Percentiles rank a stretch among this genome's conserved stretches.
Conservation (phyloP, 2,329 filamentous ascomycete species). For the Fusarium verticillioides region DNA sequence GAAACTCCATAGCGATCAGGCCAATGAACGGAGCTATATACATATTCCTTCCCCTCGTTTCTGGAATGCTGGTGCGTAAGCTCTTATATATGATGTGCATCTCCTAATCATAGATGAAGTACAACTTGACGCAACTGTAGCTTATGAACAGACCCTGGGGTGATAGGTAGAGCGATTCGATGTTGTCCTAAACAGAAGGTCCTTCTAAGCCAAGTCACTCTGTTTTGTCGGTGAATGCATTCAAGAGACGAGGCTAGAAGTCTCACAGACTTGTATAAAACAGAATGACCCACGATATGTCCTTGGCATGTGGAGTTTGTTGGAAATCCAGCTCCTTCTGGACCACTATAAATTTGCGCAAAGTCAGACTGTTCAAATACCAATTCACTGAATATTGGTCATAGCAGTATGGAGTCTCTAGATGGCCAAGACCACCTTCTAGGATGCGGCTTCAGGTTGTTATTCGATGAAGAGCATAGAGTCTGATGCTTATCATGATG, state of each 20-base stretch:
- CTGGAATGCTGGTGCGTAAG: accelerated
- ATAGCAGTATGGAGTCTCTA: accelerated
- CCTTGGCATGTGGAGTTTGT: not conserved
- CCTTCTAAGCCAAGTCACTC: no score
- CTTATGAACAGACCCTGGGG: no score
- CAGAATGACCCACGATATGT: not conserved
- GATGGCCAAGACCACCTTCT: accelerated
- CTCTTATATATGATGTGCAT: not conserved
- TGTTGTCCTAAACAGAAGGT: accelerated
- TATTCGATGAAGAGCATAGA: no score
- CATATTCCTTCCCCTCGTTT: accelerated
- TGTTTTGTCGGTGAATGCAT: accelerated
- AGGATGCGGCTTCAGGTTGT: not conserved
- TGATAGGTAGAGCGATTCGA: no score
- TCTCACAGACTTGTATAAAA: not conserved
- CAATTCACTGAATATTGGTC: accelerated
- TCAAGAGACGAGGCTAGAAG: not conserved
- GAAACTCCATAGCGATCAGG: no score
- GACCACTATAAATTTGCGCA: not conserved
- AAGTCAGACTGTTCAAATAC: not conserved
- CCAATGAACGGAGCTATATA: accelerated
- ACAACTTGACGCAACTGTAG: not conserved
- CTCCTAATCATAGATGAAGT: not conserved
- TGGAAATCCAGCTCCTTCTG: not conserved
- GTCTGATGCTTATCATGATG: not conserved